Percentiles rank a stretch among this genome's conserved stretches.
These are phyloP conservation scores for Phoenix roebelenii DNA, from an alignment of 176 grass and related monocot genomes.

Conservation along the genomic window DNA sequence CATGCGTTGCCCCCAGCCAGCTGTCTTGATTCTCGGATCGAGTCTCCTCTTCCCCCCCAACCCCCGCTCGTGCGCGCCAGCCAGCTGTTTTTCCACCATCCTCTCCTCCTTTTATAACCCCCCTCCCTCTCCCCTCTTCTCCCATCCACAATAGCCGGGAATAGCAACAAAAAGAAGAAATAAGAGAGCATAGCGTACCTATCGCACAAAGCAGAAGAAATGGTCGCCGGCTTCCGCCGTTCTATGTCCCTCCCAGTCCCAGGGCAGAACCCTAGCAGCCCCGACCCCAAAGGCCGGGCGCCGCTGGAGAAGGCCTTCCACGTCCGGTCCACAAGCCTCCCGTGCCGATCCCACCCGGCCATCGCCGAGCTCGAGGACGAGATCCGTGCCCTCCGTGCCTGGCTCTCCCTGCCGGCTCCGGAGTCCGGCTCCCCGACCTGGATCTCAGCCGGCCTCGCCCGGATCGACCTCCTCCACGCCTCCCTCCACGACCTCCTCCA, in stretches of 20 bases:
- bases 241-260: conserved; percentile 66
- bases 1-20: neutral
- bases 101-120: conserved; percentile 14
- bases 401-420: conserved; percentile 23
- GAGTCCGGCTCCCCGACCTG: neutral
- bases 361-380: conserved; percentile 45
- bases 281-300: neutral
- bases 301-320: neutral
- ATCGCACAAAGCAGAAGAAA: neutral
- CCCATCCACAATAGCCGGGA: neutral
- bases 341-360: conserved; percentile 56
- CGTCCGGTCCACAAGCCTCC: conserved; percentile 43
- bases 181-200: conserved; percentile 4
- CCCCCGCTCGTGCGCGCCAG: conserved; percentile 12
- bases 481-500: conserved; percentile 36
- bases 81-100: neutral
- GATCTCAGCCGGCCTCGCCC: conserved; percentile 21
- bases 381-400: conserved; percentile 37
- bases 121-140: neutral
- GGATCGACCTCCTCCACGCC: conserved; percentile 42
- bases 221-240: conserved; percentile 54
- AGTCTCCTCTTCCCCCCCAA: conserved; percentile 13
- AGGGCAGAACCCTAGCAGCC: neutral
- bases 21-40: conserved; percentile 35
- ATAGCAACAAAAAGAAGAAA: neutral